Evolutionary conservation across 2,329 filamentous ascomycete genomes (phyloP).

Genomic region (Furcasterigmium sp.): DNA sequence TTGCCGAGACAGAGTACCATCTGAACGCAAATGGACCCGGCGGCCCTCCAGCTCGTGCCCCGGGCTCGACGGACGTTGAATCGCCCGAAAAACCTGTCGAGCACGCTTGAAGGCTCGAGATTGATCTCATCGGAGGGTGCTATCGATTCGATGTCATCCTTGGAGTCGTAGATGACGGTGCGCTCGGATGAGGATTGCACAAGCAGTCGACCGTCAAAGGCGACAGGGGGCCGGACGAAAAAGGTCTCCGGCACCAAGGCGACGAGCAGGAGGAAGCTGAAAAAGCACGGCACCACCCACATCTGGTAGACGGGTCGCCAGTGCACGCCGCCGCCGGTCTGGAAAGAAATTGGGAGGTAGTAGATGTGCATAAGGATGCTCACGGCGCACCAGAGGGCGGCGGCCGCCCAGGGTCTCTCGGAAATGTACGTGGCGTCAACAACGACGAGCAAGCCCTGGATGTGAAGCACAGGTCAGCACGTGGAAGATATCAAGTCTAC

Average conservation of each 20-base stretch:
- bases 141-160: conserved; percentile 11
- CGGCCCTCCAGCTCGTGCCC: conserved; percentile 10
- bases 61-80: conserved; percentile 7
- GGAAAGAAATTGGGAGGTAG: conserved; percentile 19
- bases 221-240: conserved; percentile 32
- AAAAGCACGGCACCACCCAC: conserved; percentile 18
- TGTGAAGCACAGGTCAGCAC: not conserved
- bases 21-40: conserved; percentile 14
- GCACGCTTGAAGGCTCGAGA: no score
- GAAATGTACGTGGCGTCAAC: conserved; percentile 33
- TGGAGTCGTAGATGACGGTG: conserved; percentile 30
- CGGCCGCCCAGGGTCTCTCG: conserved; percentile 22
- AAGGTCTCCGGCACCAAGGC: conserved; percentile 30
- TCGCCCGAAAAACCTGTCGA: no score
- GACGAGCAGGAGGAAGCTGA: conserved; percentile 21
- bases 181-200: conserved; percentile 29
- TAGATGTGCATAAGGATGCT: conserved; percentile 16
- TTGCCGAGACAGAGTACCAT: conserved; percentile 18
- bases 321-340: conserved; percentile 17
- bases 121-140: not conserved
- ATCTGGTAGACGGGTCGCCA: conserved; percentile 27
- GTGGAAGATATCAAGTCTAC: not conserved
- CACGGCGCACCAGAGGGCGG: conserved; percentile 27
- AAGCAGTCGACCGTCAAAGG: conserved; percentile 32
- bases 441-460: conserved; percentile 25